Percentiles rank a stretch among this genome's conserved stretches.
phyloP scores from a whole-genome alignment of 2,329 filamentous ascomycete species.

The Whalleya microplaca region DNA sequence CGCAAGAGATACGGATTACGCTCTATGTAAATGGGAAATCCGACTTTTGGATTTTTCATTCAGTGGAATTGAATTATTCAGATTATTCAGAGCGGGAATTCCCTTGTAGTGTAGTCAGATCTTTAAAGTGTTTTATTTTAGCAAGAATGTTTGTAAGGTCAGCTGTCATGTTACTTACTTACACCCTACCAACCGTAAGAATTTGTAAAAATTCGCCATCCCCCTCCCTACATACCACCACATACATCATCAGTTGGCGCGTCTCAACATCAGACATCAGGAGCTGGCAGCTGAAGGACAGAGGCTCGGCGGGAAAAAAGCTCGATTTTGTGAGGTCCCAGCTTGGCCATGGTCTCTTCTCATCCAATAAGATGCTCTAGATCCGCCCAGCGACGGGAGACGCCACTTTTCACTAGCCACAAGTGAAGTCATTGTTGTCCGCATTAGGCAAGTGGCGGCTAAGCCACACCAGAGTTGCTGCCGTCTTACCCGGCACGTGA shows the following conservation, averaged over 20 bases:
- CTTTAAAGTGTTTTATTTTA: too few relatives aligned
- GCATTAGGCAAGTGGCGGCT: neutral
- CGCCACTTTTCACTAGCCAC: neutral
- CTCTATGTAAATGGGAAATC: neutral
- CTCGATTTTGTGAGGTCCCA: neutral
- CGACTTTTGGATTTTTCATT: neutral
- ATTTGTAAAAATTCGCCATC: neutral
- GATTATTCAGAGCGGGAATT: too few relatives aligned
- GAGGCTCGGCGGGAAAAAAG: neutral
- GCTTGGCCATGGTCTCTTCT: neutral
- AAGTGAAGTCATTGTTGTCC: neutral
- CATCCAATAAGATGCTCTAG: neutral
- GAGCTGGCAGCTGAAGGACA: neutral
- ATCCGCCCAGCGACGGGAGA: too few relatives aligned
- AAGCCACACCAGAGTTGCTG: neutral
- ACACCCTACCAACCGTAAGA: too few relatives aligned
- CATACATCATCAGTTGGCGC: neutral
- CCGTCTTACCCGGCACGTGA: neutral
- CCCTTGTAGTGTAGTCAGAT: too few relatives aligned
- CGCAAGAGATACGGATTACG: neutral
- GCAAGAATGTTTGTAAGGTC: too few relatives aligned
- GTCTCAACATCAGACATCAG: neutral
- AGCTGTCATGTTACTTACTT: too few relatives aligned
- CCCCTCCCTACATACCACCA: neutral
- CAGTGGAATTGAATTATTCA: neutral